Percentiles rank a stretch among this genome's conserved stretches.
phyloP scores from a whole-genome alignment of 805 yeast species.

The Metschnikowia colocasiae region DNA sequence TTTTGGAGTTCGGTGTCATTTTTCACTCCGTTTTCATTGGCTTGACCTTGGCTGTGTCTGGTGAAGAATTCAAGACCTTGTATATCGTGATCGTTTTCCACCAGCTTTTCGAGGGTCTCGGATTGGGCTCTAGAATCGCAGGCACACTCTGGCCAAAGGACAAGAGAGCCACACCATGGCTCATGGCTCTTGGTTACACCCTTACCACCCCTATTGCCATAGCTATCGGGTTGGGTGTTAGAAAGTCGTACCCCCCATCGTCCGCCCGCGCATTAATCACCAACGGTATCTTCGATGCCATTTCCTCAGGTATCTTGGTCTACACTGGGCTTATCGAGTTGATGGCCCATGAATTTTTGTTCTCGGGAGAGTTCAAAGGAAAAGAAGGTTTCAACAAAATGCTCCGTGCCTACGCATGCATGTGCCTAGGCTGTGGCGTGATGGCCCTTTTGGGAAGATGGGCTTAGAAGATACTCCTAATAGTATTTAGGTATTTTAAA shows the following conservation, averaged over 20 bases:
- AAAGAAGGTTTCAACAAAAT: slow-evolving; percentile 19
- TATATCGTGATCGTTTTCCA: slow-evolving; percentile 71
- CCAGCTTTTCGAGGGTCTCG: slow-evolving; percentile 84
- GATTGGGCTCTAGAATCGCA: slow-evolving; percentile 76
- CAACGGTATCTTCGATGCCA: slow-evolving; percentile 33
- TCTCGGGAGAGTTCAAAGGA: slow-evolving; percentile 26
- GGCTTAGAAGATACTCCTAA: slow-evolving; percentile 20
- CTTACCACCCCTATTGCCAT: slow-evolving; percentile 34
- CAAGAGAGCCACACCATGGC: slow-evolving; percentile 47
- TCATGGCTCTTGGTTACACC: slow-evolving; percentile 27
- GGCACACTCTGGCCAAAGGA: slow-evolving; percentile 50
- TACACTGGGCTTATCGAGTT: slow-evolving; percentile 37
- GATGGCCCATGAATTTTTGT: slow-evolving; percentile 39
- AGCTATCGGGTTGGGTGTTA: slow-evolving; percentile 36
- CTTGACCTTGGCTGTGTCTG: slow-evolving; percentile 70
- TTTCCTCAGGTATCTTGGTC: slow-evolving; percentile 34
- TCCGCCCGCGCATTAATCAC: slow-evolving; percentile 32
- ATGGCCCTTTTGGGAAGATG: slow-evolving; percentile 36
- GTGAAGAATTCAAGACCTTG: slow-evolving; percentile 67
- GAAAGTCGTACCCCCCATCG: slow-evolving; percentile 31
- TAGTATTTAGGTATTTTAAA: not conserved
- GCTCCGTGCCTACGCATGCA: slow-evolving; percentile 23
- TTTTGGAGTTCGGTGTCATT: slow-evolving; percentile 73
- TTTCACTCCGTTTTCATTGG: slow-evolving; percentile 86
- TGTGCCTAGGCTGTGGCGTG: slow-evolving; percentile 27